phyloP scores from a whole-genome alignment of 768 basidiomycete species.

The Boletus insuetus region DNA sequence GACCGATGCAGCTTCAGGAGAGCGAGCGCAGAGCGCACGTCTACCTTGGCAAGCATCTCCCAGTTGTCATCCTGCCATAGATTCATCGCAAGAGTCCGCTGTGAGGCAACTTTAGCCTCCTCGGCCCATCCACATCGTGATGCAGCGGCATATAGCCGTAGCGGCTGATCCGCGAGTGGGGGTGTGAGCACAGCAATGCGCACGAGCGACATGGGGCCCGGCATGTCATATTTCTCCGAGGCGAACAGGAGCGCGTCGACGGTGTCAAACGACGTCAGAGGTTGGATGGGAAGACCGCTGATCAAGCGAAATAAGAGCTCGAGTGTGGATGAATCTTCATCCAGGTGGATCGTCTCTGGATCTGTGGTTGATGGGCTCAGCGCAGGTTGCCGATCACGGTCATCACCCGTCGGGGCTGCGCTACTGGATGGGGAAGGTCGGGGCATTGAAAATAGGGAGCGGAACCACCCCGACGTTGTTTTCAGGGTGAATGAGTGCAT shows the following conservation, averaged over 20 bases:
- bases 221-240: constrained; percentile 71
- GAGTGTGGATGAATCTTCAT: constrained; percentile 55
- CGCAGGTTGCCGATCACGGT: background rate
- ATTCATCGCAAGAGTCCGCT: constrained; percentile 52
- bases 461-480: constrained; percentile 56
- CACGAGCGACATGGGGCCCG: constrained; percentile 57
- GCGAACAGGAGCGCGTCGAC: constrained; percentile 59
- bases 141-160: constrained; percentile 53
- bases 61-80: constrained; percentile 47
- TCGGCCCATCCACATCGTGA: constrained; percentile 59
- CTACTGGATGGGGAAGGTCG: constrained; percentile 24
- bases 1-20: constrained; percentile 54
- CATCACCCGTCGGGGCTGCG: background rate
- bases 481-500: constrained; percentile 60
- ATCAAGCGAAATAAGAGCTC: constrained; percentile 60
- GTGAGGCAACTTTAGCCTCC: constrained; percentile 53
- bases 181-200: constrained; percentile 56
- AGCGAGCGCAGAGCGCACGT: constrained; percentile 49
- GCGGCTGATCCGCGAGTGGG: constrained; percentile 45
- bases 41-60: constrained; percentile 44
- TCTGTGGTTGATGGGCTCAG: constrained; percentile 10
- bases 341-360: constrained; percentile 46
- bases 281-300: constrained; percentile 53
- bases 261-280: constrained; percentile 48
- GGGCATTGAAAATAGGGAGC: constrained; percentile 58